Conservation (phyloP, 2,329 filamentous ascomycete genomes). For the Cladosporium sp. region DNA sequence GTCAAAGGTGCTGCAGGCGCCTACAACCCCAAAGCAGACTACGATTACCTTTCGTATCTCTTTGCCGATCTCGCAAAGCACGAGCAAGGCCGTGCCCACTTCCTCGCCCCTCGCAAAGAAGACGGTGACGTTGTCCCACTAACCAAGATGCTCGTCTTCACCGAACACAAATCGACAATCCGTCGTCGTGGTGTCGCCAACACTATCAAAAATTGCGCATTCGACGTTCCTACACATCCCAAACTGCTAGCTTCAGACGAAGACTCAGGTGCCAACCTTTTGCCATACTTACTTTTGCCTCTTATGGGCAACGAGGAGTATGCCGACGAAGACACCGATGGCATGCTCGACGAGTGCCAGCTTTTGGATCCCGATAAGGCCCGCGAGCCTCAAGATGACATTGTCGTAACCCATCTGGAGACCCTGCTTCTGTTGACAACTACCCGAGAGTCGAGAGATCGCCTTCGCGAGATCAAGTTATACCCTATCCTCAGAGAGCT, state of each 20-base stretch:
- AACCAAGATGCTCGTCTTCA: constrained; percentile 90
- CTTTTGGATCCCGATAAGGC: constrained; percentile 84
- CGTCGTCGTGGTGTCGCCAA: constrained; percentile 91
- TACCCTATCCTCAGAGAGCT: constrained; percentile 88
- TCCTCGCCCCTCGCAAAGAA: constrained; percentile 61
- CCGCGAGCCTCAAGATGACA: constrained; percentile 70
- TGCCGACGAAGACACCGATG: constrained; percentile 75
- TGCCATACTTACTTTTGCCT: constrained; percentile 85
- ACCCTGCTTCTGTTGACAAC: constrained; percentile 80
- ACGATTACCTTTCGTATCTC: constrained; percentile 88
- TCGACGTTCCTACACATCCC: constrained; percentile 71
- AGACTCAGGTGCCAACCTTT: constrained; percentile 69
- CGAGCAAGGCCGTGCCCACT: constrained; percentile 59
- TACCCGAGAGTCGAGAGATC: constrained; percentile 68
- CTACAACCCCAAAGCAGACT: constrained; percentile 82
- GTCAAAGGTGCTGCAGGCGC: constrained; percentile 80
- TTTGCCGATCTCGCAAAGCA: constrained; percentile 86
- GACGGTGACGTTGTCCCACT: constrained; percentile 77
- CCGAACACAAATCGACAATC: constrained; percentile 78
- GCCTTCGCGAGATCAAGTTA: constrained; percentile 70
- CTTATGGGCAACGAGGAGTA: constrained; percentile 87
- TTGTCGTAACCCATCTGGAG: constrained; percentile 84
- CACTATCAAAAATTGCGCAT: constrained; percentile 90
- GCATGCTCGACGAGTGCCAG: constrained; percentile 87
- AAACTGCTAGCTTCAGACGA: constrained; percentile 54